Base-by-base conservation (phyloP, 2,329 filamentous ascomycete species). In the Aspergillus fructus region DNA sequence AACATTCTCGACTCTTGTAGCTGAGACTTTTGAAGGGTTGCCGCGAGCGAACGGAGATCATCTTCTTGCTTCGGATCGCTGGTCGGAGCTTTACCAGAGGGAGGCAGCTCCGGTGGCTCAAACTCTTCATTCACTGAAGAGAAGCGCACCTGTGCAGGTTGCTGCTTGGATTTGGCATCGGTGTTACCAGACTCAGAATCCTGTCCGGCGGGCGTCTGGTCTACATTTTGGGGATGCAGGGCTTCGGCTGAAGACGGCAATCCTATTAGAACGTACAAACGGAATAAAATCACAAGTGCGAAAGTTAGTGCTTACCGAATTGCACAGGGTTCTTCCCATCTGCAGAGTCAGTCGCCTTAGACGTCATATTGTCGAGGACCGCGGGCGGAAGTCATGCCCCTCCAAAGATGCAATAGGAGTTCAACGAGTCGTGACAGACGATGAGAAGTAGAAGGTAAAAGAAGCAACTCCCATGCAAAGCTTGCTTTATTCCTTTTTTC, bases 1-100 rank as follows among this genome's bases (percentile, higher is more conserved):
- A 89, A 89, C 80, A 96, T 85, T 62, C 93, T 86, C 56, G 86
- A 84, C 66, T 93, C 89, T 77, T 97, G 93, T 60, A 96, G 82
- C 66, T 88, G 86, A 47, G 87, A 83, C 61, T 86, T 85, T 63
- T 91, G 89, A 24, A 96, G 79, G 23, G 85, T 87, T 65, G 86
- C 85, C 50, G 89, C 87, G 60, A 96, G 78, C 59, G 86, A 86
- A 64, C 84, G 85, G 56, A 96, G 79, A 69, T 93, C 84, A 56
- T 90, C 87, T 63, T 83, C 79, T 19, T 71, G 66, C 51, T 65
- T 72, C 52, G 65, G 65, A 50, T 70, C 68, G 58, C 68, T 58
- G 48, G 15, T 34, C 8, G 60, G 50, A 45, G 52, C 54, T 41
- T 55, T 58, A 40, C 56, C 53, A 57, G 57, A 70, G 55, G 70